Evolutionary conservation across 2,329 filamentous ascomycete species (phyloP).

Genomic region (Sporothrix inflata): DNA sequence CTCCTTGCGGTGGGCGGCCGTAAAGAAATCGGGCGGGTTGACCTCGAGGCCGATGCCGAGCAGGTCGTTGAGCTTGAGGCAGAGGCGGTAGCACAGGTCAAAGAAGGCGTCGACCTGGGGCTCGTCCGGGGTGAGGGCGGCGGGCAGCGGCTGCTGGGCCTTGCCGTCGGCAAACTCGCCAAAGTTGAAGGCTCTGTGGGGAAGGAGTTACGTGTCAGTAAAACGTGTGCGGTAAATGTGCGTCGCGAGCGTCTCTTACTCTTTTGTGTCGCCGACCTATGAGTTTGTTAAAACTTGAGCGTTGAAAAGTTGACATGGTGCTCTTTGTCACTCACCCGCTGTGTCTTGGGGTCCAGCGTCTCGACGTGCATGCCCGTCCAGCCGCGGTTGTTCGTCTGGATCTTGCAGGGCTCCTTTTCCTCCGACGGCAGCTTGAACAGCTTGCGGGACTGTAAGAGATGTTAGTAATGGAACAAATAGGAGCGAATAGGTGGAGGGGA

Average conservation of each 20-base stretch:
- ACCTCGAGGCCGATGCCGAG: conserved; percentile 76
- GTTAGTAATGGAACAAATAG: conserved; percentile 14
- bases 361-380: conserved; percentile 90
- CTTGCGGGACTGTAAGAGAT: conserved; percentile 59
- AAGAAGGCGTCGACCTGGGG: conserved; percentile 68
- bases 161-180: conserved; percentile 71
- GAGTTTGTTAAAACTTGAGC: conserved; percentile 32
- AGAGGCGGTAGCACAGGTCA: conserved; percentile 71
- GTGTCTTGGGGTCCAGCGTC: conserved; percentile 80
- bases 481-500: not conserved
- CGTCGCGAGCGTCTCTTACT: conserved; percentile 55
- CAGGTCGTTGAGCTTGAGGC: conserved; percentile 71
- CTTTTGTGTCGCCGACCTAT: conserved; percentile 83
- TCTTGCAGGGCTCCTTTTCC: conserved; percentile 75
- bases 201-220: not conserved
- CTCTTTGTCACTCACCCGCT: conserved; percentile 58
- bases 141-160: conserved; percentile 76
- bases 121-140: conserved; percentile 62
- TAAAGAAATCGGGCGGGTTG: conserved; percentile 58
- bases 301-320: not conserved
- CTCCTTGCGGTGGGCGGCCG: conserved; percentile 51
- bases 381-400: conserved; percentile 80
- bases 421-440: conserved; percentile 73
- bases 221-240: not conserved
- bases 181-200: conserved; percentile 82